Percentiles rank a stretch among this genome's conserved stretches.
Conservation (phyloP, 148 eudicot genomes). For the Vaccinium myrtillus region DNA sequence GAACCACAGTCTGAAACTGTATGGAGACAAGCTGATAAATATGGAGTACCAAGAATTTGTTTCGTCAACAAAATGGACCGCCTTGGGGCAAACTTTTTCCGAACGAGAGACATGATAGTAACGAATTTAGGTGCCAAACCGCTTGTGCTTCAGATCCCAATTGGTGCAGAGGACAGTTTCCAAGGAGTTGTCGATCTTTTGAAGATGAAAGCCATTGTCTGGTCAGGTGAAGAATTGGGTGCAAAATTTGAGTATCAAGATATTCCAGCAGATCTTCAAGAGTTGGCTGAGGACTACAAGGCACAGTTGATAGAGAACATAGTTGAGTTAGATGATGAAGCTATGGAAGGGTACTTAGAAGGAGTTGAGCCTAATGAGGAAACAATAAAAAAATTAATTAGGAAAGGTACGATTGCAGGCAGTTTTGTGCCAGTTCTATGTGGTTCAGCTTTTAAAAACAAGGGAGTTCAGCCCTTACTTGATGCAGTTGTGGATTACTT, state of each 20-base stretch:
- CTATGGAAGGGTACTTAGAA: constrained; percentile 84
- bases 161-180: constrained; percentile 87
- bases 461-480: constrained; percentile 95
- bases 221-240: constrained; percentile 98
- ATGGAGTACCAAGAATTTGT: constrained; percentile 97
- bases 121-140: constrained; percentile 95
- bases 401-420: constrained; percentile 70
- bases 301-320: constrained; percentile 71
- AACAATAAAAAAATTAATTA: constrained; percentile 68
- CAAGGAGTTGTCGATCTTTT: constrained; percentile 86
- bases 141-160: constrained; percentile 81
- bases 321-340: constrained; percentile 77
- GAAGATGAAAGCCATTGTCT: constrained; percentile 78
- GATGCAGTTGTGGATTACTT: constrained; percentile 98
- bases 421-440: constrained; percentile 87
- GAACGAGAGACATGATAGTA: constrained; percentile 96
- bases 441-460: constrained; percentile 97
- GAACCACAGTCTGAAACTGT: constrained; percentile 99
- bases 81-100: constrained; percentile 89
- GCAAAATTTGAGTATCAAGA: constrained; percentile 76
- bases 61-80: constrained; percentile 99
- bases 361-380: constrained; percentile 90
- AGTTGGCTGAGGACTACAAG: constrained; percentile 65
- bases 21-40: constrained; percentile 98
- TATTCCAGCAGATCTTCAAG: constrained; percentile 73